Base-by-base conservation (phyloP, 78 protist species). In the Dictyostelium capitatum region DNA sequence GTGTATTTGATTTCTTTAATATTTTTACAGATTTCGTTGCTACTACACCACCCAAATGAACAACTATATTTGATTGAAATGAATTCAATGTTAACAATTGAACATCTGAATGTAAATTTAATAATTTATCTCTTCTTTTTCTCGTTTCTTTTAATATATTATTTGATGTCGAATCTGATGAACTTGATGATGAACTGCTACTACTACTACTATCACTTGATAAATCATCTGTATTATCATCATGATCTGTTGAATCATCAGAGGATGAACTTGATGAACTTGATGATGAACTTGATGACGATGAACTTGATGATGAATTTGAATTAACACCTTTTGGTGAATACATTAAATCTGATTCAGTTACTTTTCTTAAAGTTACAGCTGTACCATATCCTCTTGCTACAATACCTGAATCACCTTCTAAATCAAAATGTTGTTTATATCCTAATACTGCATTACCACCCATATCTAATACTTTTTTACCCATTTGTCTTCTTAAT, bases 311-410 rank as follows among this genome's bases (percentile, higher is more conserved):
- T 6, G 75, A 81, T 25, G 77, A 54, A 28, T 20, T 19, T 3
- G 77, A 23, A n/a, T 77, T 7, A 59, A 19, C 10, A 17, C 56
- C 20, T 57, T 87, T 87, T 77, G 93, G 89, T 78, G 97, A 70
- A 32, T 51, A 77, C 0, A 79, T 19, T 43, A 81, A 54, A 90
- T 81, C 90, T 4, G 65, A 19, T 17, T 82, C 95, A 62, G 74
- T 80, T 1, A 81, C 82, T 56, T 79, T 87, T 77, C 93, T 82
- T 25, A 90, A 90, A 41, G 93, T 92, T 3, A 81, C 96, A 32
- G 97, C 98, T 9, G 99, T 98, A 50, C 99, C 99, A 73, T 91
- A 96, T 4, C 96, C 99, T 12, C 99, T 83, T 1, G 97, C 98
- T 4, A 98, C 97, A 47, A 98, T 89, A 72, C 97, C 98, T 32